phyloP scores from a whole-genome alignment of 2,329 filamentous ascomycete genomes.

The Colletotrichum paranaense region DNA sequence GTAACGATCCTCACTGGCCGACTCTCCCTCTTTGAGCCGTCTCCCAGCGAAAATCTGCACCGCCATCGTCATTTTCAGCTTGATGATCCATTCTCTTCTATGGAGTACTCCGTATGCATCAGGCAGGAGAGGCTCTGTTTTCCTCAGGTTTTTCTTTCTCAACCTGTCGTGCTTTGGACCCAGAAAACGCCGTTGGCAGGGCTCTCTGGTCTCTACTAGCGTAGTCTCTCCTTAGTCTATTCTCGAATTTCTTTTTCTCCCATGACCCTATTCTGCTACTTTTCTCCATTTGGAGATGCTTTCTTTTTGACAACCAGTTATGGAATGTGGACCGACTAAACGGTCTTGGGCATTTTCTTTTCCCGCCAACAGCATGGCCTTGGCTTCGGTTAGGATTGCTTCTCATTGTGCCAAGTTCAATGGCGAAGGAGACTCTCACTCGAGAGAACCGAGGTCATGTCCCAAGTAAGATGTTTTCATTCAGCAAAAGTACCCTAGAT shows the following conservation, averaged over 20 bases:
- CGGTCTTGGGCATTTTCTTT: neutral
- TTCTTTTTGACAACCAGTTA: neutral
- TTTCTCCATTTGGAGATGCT: neutral
- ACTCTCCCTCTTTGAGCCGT: slow-evolving; percentile 4
- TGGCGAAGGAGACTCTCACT: neutral
- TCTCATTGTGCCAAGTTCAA: neutral
- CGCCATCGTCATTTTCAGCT: slow-evolving; percentile 1
- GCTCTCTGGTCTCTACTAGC: neutral
- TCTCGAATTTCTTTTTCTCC: neutral
- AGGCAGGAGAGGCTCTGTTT: neutral
- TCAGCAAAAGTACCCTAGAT: neutral
- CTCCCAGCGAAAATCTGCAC: slow-evolving; percentile 21
- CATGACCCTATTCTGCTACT: neutral
- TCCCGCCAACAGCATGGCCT: neutral
- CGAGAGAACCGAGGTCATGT: neutral
- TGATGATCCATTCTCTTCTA: neutral
- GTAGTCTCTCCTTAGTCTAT: neutral
- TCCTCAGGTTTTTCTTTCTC: neutral
- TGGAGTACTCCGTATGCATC: neutral
- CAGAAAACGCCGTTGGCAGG: neutral
- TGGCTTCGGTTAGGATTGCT: neutral
- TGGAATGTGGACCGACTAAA: neutral
- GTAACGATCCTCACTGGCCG: slow-evolving; percentile 18
- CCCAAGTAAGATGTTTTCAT: neutral
- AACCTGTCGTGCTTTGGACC: neutral